Percentiles rank a stretch among this genome's conserved stretches.
Conservation (phyloP, 345 rosid genomes). For the Theobroma cacao region DNA sequence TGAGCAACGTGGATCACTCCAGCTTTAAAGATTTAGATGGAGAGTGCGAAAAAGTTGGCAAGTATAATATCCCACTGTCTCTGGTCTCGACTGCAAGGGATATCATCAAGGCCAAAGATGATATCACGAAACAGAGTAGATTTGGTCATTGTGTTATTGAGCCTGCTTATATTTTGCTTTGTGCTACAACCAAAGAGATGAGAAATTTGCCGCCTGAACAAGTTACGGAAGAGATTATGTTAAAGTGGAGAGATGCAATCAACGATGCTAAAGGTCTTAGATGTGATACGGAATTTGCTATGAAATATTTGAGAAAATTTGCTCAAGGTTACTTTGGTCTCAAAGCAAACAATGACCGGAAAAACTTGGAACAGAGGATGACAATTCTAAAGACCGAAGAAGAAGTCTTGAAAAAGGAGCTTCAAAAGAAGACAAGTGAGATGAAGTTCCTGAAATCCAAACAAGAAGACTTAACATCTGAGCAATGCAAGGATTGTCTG, state of each 20-base stretch:
- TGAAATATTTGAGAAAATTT: background rate
- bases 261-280: background rate
- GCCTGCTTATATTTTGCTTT: background rate
- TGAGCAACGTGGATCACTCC: background rate
- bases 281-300: background rate
- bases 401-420: too few species aligned
- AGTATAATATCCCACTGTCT: background rate
- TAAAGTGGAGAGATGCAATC: constrained; percentile 1
- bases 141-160: background rate
- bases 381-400: too few species aligned
- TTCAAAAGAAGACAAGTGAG: too few species aligned
- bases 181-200: background rate
- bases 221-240: background rate
- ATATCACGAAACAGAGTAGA: background rate
- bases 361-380: too few species aligned
- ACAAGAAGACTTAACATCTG: too few species aligned
- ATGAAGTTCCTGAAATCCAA: too few species aligned
- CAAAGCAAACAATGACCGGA: too few species aligned
- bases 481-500: too few species aligned
- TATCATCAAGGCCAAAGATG: background rate
- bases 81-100: background rate
- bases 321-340: too few species aligned
- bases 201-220: background rate
- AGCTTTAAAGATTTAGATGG: background rate
- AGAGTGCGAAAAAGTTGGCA: background rate